A percentile compares a stretch with the other conserved stretches of the same genome.
These are phyloP conservation scores for Plasmodium knowlesi DNA, from an alignment of 169 alveolate genomes.

Conservation along the genomic window DNA sequence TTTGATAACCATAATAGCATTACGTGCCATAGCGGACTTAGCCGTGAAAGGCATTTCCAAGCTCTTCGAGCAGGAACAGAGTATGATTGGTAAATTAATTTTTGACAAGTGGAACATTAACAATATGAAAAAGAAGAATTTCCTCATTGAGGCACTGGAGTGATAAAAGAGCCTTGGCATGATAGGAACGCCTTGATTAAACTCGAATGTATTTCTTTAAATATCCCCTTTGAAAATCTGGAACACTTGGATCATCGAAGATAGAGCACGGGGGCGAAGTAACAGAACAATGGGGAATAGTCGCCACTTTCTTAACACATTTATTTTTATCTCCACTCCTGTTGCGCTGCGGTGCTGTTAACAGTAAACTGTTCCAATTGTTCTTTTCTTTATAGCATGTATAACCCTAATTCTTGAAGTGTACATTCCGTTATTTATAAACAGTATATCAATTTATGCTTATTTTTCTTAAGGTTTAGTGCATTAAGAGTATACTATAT, in stretches of 20 bases:
- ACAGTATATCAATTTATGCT: neutral
- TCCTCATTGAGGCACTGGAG: neutral
- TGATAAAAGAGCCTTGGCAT: neutral
- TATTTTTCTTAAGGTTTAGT: neutral
- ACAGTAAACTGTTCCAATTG: neutral
- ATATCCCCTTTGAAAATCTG: neutral
- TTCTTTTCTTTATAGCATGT: neutral
- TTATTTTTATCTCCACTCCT: neutral
- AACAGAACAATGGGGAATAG: neutral
- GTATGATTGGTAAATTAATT: neutral
- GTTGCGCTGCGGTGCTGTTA: neutral
- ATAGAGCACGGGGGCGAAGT: neutral
- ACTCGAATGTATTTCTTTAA: neutral
- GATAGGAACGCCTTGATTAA: neutral
- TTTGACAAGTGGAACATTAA: slow-evolving; percentile 17
- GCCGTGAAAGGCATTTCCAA: slow-evolving; percentile 1
- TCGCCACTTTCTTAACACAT: neutral
- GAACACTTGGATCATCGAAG: neutral
- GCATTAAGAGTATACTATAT: neutral
- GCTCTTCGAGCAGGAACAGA: slow-evolving; percentile 3
- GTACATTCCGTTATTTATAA: neutral
- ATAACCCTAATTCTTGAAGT: neutral
- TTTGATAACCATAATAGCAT: neutral
- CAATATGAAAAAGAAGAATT: neutral
- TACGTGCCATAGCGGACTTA: slow-evolving; percentile 5